Percentiles rank a stretch among this genome's conserved stretches.
Evolutionary conservation across 2,329 filamentous ascomycete species (phyloP).

Genomic region (Phaeosphaeriaceae sp.): DNA sequence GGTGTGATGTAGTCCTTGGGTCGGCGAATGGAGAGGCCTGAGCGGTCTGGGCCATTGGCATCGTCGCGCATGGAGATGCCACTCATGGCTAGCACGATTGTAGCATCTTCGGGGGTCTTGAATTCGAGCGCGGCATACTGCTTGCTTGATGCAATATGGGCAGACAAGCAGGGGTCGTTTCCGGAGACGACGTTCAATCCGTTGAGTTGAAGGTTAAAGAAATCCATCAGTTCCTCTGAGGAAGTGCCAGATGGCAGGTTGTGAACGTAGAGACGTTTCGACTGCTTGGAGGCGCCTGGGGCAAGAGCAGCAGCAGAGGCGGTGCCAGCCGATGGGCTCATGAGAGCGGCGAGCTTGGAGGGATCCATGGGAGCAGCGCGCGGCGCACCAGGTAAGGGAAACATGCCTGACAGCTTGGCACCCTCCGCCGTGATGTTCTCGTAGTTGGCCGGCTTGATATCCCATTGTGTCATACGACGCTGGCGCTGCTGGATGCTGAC

Average conservation of each 20-base stretch:
- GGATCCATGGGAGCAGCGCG: slow-evolving; percentile 96
- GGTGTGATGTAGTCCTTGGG: slow-evolving; percentile 98
- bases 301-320: slow-evolving; percentile 80
- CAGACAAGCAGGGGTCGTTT: slow-evolving; percentile 82
- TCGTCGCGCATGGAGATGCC: slow-evolving; percentile 81
- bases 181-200: slow-evolving; percentile 90
- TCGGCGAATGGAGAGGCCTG: slow-evolving; percentile 76
- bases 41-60: slow-evolving; percentile 56
- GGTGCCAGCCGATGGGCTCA: slow-evolving; percentile 81
- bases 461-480: slow-evolving; percentile 96
- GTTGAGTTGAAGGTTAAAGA: slow-evolving; percentile 97
- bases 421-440: slow-evolving; percentile 98
- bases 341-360: slow-evolving; percentile 90
- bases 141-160: slow-evolving; percentile 79
- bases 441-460: slow-evolving; percentile 98
- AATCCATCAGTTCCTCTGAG: slow-evolving; percentile 77
- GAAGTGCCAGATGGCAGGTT: slow-evolving; percentile 77
- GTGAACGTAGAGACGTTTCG: slow-evolving; percentile 87
- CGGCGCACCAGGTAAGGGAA: slow-evolving; percentile 93
- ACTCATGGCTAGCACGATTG: slow-evolving; percentile 86
- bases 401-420: slow-evolving; percentile 98
- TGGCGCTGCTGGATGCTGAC: slow-evolving; percentile 84
- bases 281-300: slow-evolving; percentile 90
- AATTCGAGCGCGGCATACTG: slow-evolving; percentile 91
- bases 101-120: slow-evolving; percentile 84